These are phyloP conservation scores for Metschnikowia orientalis DNA, from an alignment of 805 yeast species.

Conservation along the genomic window DNA sequence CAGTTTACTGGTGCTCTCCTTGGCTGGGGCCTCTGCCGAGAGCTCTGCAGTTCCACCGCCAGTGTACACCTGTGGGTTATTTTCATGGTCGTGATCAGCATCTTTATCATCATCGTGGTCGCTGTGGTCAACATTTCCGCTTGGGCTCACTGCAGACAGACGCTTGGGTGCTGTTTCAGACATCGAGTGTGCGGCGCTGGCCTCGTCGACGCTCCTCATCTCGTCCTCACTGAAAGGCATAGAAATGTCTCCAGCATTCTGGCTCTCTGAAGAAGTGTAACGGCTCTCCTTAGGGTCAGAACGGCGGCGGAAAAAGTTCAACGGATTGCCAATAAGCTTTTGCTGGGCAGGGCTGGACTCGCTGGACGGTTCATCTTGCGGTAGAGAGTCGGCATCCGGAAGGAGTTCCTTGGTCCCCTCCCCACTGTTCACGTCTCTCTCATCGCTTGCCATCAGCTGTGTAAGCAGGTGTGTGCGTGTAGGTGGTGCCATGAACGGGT, in stretches of 20 bases:
- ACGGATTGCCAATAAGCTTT: constrained; percentile 28
- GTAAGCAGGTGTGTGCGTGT: too few relatives aligned
- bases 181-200: background rate
- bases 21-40: constrained; percentile 1
- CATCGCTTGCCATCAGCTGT: too few relatives aligned
- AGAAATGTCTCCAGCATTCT: constrained; percentile 21
- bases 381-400: constrained; percentile 1
- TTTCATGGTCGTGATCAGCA: background rate
- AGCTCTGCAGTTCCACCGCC: constrained; percentile 1
- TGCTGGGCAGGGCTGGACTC: constrained; percentile 16
- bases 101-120: background rate
- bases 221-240: constrained; percentile 16
- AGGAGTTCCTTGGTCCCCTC: too few relatives aligned
- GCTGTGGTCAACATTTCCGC: too few relatives aligned
- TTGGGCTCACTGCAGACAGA: too few relatives aligned
- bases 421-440: too few relatives aligned
- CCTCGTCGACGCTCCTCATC: constrained; percentile 10
- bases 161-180: background rate
- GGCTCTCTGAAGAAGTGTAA: constrained; percentile 29
- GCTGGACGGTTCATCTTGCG: constrained; percentile 1
- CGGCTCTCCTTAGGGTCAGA: constrained; percentile 32
- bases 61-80: constrained; percentile 1
- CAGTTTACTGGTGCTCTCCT: background rate
- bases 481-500: too few relatives aligned
- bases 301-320: constrained; percentile 25